Conservation (phyloP, 306 rosid genomes). For the Lathyrus oleraceus region DNA sequence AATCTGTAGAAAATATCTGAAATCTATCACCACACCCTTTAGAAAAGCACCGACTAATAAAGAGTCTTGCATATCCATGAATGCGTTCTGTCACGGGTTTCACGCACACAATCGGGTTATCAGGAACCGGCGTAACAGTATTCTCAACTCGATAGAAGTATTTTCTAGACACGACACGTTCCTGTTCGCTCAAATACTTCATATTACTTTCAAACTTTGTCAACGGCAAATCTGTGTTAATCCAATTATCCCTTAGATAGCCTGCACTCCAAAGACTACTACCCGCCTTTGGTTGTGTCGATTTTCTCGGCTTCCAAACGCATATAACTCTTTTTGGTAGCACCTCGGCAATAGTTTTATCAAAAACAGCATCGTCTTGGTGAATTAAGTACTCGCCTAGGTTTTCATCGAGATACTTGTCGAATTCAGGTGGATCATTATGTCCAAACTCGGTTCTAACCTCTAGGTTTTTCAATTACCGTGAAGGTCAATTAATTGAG, state of each 20-base stretch:
- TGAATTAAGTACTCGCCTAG: slow-evolving; percentile 68
- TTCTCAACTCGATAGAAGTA: slow-evolving; percentile 94
- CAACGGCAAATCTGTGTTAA: slow-evolving; percentile 84
- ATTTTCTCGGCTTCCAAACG: slow-evolving; percentile 87
- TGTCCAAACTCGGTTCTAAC: slow-evolving; percentile 85
- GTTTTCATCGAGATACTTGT: slow-evolving; percentile 59
- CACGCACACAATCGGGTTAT: slow-evolving; percentile 79
- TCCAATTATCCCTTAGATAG: slow-evolving; percentile 79
- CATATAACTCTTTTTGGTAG: slow-evolving; percentile 78
- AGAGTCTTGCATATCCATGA: slow-evolving; percentile 67
- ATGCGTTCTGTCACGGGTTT: slow-evolving; percentile 80
- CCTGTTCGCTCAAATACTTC: slow-evolving; percentile 71
- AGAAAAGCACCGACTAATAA: slow-evolving; percentile 61
- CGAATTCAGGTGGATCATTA: slow-evolving; percentile 77
- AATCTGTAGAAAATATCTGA: slow-evolving; percentile 78
- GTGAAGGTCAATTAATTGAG: no score
- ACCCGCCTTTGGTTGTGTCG: slow-evolving; percentile 50
- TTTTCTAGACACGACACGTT: slow-evolving; percentile 56
- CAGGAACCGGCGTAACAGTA: slow-evolving; percentile 78
- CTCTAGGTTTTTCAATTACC: no score
- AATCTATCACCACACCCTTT: slow-evolving; percentile 57
- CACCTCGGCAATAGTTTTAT: slow-evolving; percentile 60
- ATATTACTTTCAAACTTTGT: slow-evolving; percentile 84
- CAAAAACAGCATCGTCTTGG: slow-evolving; percentile 66
- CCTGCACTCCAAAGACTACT: slow-evolving; percentile 66